Base-by-base conservation (phyloP, 768 basidiomycete genomes). In the Solioccasus polychromus region DNA sequence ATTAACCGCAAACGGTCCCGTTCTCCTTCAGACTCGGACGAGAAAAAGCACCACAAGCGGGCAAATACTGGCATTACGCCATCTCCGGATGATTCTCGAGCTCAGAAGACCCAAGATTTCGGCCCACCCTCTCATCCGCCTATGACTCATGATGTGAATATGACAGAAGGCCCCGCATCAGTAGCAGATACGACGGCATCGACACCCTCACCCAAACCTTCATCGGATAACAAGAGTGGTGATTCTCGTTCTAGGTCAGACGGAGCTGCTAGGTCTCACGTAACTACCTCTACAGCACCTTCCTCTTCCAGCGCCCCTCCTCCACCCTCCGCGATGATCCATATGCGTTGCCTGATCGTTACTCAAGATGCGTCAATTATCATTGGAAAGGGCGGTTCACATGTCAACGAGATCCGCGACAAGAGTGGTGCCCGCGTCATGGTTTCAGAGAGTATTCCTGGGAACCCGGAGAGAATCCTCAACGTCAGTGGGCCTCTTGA, bases 311-410 rank as follows among this genome's bases (percentile, higher is more conserved):
- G 72, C 2, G 57, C 70, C 6, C 54, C 71, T 9, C 64, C 79
- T 3, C 70, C 82, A 10, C 86, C 87, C 20, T 82, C 88, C 15
- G 85, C 87, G 25, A 83, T 82, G 69, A 99, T 99, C 58, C 88
- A 94, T 61, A 95, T 99, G 92, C 84, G 95, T 36, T 94, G 92
- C 66, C 75, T 99, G 60, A 99, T 99, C 63, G 96, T 99, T 57
- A 98, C 96, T 9, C 94, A 97, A 70, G 96, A 99, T 69, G 96
- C 96, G 11, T 94, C 92, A 44, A 95, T 99, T 70, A 98, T 98
- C 73, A 99, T 99, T 55, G 96, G 96, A 29, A 92, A 92, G 69
- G 88, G 76, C 39, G 95, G 95, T 53, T 80, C 88, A 35, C 96
- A 98, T 70, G 94, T 99, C 57, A 97, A 96, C 59, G 96, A 99